phyloP scores from a whole-genome alignment of 441 rosid genomes.

The Populus hybrid region DNA sequence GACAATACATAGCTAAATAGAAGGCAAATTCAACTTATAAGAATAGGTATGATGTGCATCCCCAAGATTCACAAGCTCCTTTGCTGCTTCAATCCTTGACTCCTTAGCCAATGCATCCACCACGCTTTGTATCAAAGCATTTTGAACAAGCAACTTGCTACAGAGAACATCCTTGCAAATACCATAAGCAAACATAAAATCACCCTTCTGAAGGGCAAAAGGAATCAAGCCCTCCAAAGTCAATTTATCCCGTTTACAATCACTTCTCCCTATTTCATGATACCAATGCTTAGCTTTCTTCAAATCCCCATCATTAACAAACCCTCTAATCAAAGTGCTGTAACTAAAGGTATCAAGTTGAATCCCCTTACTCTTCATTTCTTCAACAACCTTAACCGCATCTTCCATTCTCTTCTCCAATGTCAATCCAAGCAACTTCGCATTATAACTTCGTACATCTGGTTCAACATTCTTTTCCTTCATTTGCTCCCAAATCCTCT shows the following conservation, averaged over 20 bases:
- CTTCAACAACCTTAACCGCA: slow-evolving; percentile 36
- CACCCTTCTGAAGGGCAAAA: slow-evolving; percentile 45
- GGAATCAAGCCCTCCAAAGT: slow-evolving; percentile 40
- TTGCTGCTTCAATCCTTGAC: slow-evolving; percentile 45
- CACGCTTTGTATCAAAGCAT: slow-evolving; percentile 46
- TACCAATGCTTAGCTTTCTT: slow-evolving; percentile 55
- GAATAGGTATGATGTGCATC: slow-evolving; percentile 29
- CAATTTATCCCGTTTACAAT: slow-evolving; percentile 27
- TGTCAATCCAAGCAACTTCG: slow-evolving; percentile 53
- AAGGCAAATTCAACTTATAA: slow-evolving; percentile 28
- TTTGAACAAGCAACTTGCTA: slow-evolving; percentile 32
- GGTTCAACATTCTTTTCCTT: slow-evolving; percentile 38
- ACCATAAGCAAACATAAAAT: slow-evolving; percentile 45
- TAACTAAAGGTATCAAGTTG: slow-evolving; percentile 41
- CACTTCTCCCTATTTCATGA: slow-evolving; percentile 37
- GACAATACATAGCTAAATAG: too few relatives aligned
- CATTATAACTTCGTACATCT: slow-evolving; percentile 54
- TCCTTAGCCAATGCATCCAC: slow-evolving; percentile 50
- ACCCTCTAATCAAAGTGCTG: slow-evolving; percentile 50
- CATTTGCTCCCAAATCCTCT: slow-evolving; percentile 59
- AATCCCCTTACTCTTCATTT: slow-evolving; percentile 40
- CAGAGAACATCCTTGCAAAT: slow-evolving; percentile 48
- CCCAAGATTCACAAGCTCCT: slow-evolving; percentile 45
- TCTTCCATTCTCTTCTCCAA: slow-evolving; percentile 37
- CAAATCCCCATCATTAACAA: slow-evolving; percentile 35